Percentiles rank a stretch among this genome's conserved stretches.
phyloP scores from a whole-genome alignment of 495 filamentous ascomycete genomes.

The Symbiotaphrina buchneri region DNA sequence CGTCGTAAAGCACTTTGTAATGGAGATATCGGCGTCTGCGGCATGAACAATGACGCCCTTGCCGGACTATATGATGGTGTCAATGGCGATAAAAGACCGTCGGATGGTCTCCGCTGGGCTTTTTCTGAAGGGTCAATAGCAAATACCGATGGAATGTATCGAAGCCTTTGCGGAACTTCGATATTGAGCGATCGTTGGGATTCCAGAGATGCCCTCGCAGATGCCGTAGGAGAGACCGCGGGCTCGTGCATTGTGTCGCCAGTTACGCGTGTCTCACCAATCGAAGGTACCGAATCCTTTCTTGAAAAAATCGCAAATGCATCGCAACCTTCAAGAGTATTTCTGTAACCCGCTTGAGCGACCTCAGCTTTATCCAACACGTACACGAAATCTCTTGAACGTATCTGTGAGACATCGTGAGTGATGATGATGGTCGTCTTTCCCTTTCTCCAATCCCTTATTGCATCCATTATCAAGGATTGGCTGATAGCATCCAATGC shows the following conservation, averaged over 20 bases:
- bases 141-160: constrained; percentile 5
- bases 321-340: constrained; percentile 20
- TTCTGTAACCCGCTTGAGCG: constrained; percentile 41
- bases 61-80: no score
- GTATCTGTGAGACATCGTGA: constrained; percentile 70
- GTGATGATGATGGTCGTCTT: constrained; percentile 30
- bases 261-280: not conserved
- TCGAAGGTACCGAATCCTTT: constrained; percentile 3
- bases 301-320: no score
- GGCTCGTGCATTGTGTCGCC: not conserved
- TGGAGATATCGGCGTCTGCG: no score
- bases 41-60: no score
- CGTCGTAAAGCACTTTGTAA: no score
- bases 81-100: no score
- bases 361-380: constrained; percentile 51
- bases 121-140: no score
- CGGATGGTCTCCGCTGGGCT: no score
- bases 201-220: not conserved
- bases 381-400: constrained; percentile 53
- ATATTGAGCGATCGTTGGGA: constrained; percentile 7
- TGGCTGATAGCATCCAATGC: constrained; percentile 18
- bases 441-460: constrained; percentile 15
- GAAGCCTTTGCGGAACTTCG: constrained; percentile 3
- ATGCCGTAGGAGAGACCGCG: no score
- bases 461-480: constrained; percentile 14